These are phyloP conservation scores for Schizosaccharomyces cryophilus DNA, from an alignment of 805 yeast genomes.

Conservation along the genomic window DNA sequence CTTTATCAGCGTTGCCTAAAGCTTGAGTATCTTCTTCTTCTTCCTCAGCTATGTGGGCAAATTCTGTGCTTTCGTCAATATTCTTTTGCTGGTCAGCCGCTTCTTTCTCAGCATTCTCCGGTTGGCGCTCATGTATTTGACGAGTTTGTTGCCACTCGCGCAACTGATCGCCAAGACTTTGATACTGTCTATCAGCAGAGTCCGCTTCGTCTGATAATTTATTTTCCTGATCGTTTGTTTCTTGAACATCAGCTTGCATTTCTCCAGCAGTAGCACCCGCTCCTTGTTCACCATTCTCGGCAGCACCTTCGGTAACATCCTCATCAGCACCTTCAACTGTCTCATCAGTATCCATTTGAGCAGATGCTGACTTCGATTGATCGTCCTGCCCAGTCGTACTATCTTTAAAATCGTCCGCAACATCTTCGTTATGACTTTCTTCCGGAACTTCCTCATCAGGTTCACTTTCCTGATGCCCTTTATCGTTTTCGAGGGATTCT, in stretches of 20 bases:
- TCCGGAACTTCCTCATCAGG: slow-evolving; percentile 39
- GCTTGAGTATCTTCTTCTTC: slow-evolving; percentile 20
- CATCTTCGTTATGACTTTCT: slow-evolving; percentile 24
- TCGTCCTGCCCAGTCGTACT: slow-evolving; percentile 2
- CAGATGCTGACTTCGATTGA: neutral
- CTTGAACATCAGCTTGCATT: neutral
- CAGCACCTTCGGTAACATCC: slow-evolving; percentile 1
- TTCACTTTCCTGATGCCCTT: slow-evolving; percentile 19
- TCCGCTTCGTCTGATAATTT: neutral
- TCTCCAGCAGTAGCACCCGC: neutral
- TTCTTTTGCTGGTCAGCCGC: neutral
- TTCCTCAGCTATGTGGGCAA: slow-evolving; percentile 2
- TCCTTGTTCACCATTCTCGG: neutral
- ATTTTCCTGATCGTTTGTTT: neutral
- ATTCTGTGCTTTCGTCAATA: neutral
- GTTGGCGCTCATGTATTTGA: neutral
- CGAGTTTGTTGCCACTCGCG: neutral
- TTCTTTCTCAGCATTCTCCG: neutral
- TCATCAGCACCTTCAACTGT: neutral
- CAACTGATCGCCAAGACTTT: neutral
- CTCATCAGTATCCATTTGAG: neutral
- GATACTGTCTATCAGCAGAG: neutral
- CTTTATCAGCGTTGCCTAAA: slow-evolving; percentile 65
- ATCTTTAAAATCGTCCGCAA: slow-evolving; percentile 31
- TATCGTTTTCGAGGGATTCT: slow-evolving; percentile 15